Conservation (phyloP, 306 rosid species). For the Dalbergia cochinchinensis region DNA sequence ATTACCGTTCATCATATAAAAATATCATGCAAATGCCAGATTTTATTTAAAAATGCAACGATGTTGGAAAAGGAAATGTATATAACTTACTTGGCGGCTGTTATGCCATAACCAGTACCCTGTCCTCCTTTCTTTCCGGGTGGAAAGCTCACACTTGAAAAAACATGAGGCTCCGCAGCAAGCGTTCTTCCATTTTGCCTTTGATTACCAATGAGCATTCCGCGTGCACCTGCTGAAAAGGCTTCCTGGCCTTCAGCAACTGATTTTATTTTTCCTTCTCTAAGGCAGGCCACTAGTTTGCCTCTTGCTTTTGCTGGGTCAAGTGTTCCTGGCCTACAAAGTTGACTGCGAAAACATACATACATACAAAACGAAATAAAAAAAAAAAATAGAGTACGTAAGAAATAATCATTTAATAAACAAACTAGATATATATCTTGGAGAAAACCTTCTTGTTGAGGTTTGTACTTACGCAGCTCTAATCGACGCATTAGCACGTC, state of each 20-base stretch:
- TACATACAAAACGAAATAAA: too few species aligned
- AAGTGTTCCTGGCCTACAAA: not conserved
- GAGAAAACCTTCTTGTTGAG: not conserved
- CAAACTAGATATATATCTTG: not conserved
- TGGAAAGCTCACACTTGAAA: slow-evolving; percentile 13
- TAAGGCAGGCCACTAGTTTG: slow-evolving; percentile 42
- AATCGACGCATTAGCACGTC: slow-evolving; percentile 11
- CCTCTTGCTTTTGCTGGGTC: not conserved
- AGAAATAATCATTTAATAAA: not conserved
- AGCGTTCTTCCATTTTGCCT: slow-evolving; percentile 17
- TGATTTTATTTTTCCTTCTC: slow-evolving; percentile 49
- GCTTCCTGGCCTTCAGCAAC: slow-evolving; percentile 44
- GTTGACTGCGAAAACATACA: too few species aligned
- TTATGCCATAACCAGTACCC: too few species aligned
- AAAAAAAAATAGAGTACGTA: too few species aligned
- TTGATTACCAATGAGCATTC: slow-evolving; percentile 54
- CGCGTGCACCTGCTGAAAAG: slow-evolving; percentile 61
- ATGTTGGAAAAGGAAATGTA: too few species aligned
- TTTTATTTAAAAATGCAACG: too few species aligned
- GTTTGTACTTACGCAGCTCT: slow-evolving; percentile 48
- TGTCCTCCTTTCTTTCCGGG: rapidly evolving
- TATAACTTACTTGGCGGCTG: too few species aligned
- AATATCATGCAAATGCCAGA: too few species aligned
- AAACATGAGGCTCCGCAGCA: slow-evolving; percentile 56
- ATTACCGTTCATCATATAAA: too few species aligned